Conservation (phyloP, 768 basidiomycete species). For the Rhodotorula diobovata region DNA sequence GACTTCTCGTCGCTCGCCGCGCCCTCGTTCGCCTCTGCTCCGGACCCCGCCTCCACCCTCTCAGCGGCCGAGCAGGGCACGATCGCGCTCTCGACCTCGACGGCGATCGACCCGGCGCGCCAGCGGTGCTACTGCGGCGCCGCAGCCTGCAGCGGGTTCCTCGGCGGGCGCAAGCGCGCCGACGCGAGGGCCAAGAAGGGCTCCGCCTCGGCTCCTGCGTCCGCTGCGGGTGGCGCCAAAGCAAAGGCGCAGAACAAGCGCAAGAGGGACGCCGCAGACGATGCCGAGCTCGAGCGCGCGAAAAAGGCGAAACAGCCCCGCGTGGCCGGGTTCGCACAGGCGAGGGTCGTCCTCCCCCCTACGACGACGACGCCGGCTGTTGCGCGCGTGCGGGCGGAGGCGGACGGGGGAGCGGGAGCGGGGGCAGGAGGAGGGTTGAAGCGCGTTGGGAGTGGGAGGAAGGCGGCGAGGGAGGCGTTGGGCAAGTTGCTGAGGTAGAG, state of each 20-base stretch:
- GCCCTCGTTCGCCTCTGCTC: background rate
- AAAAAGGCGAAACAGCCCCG: too few relatives aligned
- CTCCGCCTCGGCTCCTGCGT: background rate
- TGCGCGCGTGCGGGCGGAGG: background rate
- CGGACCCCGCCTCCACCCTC: background rate
- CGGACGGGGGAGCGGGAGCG: too few relatives aligned
- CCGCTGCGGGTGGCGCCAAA: background rate
- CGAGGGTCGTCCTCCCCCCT: background rate
- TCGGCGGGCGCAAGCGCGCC: constrained; percentile 20
- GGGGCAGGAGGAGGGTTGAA: background rate
- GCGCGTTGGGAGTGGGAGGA: constrained; percentile 1
- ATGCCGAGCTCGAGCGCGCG: background rate
- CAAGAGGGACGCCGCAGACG: background rate
- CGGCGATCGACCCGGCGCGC: constrained; percentile 14
- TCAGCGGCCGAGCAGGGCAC: background rate
- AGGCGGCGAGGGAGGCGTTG: constrained; percentile 12
- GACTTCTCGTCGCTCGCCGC: constrained; percentile 26
- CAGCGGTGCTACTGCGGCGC: constrained; percentile 36
- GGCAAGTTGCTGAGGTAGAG: background rate
- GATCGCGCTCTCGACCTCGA: background rate
- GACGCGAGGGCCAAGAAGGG: background rate
- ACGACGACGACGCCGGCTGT: background rate
- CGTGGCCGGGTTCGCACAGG: background rate
- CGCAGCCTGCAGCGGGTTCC: constrained; percentile 20
- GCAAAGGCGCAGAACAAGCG: background rate